Conservation (phyloP, 192 early-diverging fungal species). For the Obelidium mucronatum region DNA sequence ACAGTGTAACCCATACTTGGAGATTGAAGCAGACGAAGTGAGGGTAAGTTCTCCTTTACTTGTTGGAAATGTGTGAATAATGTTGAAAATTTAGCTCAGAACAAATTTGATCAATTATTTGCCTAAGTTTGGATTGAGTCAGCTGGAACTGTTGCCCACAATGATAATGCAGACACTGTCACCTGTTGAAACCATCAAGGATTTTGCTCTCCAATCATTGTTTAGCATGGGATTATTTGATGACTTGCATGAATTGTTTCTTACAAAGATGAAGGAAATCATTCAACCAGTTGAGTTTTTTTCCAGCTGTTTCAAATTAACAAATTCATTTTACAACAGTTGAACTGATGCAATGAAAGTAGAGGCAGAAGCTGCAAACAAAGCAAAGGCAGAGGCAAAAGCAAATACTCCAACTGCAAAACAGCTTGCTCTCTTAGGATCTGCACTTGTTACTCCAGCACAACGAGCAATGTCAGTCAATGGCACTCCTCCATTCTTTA, state of each 20-base stretch:
- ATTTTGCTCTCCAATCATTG: not conserved
- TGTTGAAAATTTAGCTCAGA: conserved; percentile 31
- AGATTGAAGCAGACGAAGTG: not conserved
- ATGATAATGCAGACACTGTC: conserved; percentile 44
- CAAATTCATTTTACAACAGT: too few species aligned
- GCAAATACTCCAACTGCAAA: not conserved
- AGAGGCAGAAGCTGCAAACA: not conserved
- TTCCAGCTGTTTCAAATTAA: too few species aligned
- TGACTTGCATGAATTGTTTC: not conserved
- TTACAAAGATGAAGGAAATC: not conserved
- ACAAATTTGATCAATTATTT: conserved; percentile 40
- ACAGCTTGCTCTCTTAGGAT: not conserved
- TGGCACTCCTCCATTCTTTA: not conserved
- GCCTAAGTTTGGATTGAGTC: conserved; percentile 27
- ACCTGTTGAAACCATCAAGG: conserved; percentile 13
- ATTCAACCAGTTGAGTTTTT: not conserved
- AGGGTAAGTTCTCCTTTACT: not conserved
- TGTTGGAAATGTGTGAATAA: not conserved
- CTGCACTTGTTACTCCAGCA: not conserved
- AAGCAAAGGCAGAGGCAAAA: not conserved
- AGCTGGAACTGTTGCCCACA: conserved; percentile 44
- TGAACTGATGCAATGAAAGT: too few species aligned
- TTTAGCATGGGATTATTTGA: not conserved
- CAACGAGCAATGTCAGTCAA: too few species aligned
- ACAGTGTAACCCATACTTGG: conserved; percentile 22